Percentiles rank a stretch among this genome's conserved stretches.
Evolutionary conservation across 2,329 filamentous ascomycete genomes (phyloP).

Genomic region (Hypoxylon sp.): DNA sequence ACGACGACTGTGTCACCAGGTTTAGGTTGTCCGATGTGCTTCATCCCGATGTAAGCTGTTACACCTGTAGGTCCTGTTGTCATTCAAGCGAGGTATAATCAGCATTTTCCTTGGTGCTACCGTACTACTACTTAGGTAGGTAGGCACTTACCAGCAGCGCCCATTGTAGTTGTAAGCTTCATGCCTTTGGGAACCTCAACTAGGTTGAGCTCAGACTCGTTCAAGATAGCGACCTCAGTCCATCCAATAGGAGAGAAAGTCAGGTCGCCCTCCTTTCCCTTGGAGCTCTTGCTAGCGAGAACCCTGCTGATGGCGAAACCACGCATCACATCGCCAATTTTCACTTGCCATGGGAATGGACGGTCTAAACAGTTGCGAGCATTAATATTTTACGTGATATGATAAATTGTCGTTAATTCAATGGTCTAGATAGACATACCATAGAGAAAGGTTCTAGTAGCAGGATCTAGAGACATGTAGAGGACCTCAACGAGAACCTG

Average conservation of each 20-base stretch:
- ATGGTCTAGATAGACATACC: no score
- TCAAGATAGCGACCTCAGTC: constrained; percentile 70
- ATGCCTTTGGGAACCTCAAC: constrained; percentile 52
- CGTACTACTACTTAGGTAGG: not conserved
- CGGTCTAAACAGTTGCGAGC: no score
- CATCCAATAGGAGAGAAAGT: constrained; percentile 67
- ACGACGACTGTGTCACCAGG: constrained; percentile 79
- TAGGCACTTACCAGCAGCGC: constrained; percentile 56
- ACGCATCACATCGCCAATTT: constrained; percentile 74
- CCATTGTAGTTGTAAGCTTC: constrained; percentile 66
- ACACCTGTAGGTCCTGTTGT: constrained; percentile 68
- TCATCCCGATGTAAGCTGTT: constrained; percentile 80
- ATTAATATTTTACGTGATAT: no score
- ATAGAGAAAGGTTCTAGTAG: no score
- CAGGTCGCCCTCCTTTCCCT: constrained; percentile 65
- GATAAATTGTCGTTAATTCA: no score
- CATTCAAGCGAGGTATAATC: no score
- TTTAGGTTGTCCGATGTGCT: constrained; percentile 72
- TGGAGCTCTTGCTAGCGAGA: constrained; percentile 64
- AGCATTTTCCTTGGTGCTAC: no score
- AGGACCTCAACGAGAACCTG: constrained; percentile 68
- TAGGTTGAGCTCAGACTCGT: constrained; percentile 59
- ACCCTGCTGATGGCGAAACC: constrained; percentile 68
- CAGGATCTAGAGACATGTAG: constrained; percentile 76
- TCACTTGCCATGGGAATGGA: no score